phyloP scores from a whole-genome alignment of 2,329 filamentous ascomycete species.

The Penicillium decumbens region DNA sequence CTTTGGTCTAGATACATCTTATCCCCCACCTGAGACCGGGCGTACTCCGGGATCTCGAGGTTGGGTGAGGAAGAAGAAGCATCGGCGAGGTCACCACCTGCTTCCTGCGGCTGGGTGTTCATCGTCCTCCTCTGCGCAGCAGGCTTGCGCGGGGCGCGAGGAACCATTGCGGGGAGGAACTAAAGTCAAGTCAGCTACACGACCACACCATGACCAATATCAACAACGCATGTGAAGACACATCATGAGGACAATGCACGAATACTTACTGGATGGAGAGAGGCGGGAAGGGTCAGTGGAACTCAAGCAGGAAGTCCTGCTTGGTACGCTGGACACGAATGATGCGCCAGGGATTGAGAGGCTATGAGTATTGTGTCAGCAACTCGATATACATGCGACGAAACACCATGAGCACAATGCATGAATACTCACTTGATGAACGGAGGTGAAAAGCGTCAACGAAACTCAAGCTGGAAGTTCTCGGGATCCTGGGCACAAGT shows the following conservation, averaged over 20 bases:
- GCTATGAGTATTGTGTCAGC: no score
- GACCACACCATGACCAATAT: not conserved
- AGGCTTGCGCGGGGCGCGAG: not conserved
- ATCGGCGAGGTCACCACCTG: not conserved
- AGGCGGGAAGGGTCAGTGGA: not conserved
- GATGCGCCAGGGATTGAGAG: not conserved
- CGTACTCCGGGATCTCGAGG: conserved; percentile 22
- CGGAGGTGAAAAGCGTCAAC: no score
- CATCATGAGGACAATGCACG: not conserved
- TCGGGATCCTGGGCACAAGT: no score
- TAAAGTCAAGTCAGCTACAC: not conserved
- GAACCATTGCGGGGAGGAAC: not conserved
- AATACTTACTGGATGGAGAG: not conserved
- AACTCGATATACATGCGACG: no score
- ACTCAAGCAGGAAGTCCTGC: no score
- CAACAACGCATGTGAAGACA: not conserved
- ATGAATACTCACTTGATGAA: no score
- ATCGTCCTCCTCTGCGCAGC: not conserved
- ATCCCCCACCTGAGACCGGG: conserved; percentile 5
- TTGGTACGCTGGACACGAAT: no score
- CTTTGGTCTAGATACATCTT: conserved; percentile 4
- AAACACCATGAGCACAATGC: no score
- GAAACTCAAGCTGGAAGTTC: no score
- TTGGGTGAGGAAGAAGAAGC: not conserved
- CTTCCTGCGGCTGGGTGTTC: not conserved